A percentile compares a stretch with the other conserved stretches of the same genome.
Evolutionary conservation across 2,329 filamentous ascomycete species (phyloP).

Genomic region (Fusarium solani-melongenae): DNA sequence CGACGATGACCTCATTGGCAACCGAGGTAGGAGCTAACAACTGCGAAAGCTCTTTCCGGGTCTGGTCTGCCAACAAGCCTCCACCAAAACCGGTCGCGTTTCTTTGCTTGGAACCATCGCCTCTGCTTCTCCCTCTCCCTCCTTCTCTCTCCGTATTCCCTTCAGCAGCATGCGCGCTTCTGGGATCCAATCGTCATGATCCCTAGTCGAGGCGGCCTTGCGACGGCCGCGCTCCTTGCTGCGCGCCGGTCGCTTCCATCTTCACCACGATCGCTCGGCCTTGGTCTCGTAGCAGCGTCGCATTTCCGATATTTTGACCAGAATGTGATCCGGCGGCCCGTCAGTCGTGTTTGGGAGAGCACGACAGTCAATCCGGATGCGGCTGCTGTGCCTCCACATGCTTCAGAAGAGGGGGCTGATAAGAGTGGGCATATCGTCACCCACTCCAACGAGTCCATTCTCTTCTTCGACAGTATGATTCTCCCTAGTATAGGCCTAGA

Average conservation of each 20-base stretch:
- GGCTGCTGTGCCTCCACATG: constrained; percentile 14
- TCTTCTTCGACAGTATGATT: constrained; percentile 87
- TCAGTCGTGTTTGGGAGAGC: constrained; percentile 41
- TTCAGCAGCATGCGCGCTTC: constrained; percentile 19
- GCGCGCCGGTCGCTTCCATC: constrained; percentile 34
- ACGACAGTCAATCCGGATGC: constrained; percentile 34
- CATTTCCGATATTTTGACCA: constrained; percentile 17
- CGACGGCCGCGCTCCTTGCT: constrained; percentile 37
- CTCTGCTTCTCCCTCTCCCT: background rate
- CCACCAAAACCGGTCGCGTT: background rate
- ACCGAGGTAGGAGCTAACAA: constrained; percentile 5
- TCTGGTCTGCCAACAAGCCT: constrained; percentile 6
- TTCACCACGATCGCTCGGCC: constrained; percentile 15
- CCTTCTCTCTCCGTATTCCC: background rate
- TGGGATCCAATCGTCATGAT: constrained; percentile 42
- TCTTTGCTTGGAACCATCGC: background rate
- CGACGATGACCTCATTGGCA: constrained; percentile 26
- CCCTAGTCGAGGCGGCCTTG: constrained; percentile 35
- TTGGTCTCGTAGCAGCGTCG: constrained; percentile 19
- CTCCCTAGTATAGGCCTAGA: background rate
- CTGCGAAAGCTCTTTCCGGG: constrained; percentile 11
- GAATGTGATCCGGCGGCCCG: constrained; percentile 5
- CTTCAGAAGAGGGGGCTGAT: constrained; percentile 60
- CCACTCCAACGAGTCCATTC: constrained; percentile 79
- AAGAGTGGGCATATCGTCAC: constrained; percentile 86